Evolutionary conservation across 257 asterid genomes (phyloP).

Genomic region (Thymus mandschuricus): DNA sequence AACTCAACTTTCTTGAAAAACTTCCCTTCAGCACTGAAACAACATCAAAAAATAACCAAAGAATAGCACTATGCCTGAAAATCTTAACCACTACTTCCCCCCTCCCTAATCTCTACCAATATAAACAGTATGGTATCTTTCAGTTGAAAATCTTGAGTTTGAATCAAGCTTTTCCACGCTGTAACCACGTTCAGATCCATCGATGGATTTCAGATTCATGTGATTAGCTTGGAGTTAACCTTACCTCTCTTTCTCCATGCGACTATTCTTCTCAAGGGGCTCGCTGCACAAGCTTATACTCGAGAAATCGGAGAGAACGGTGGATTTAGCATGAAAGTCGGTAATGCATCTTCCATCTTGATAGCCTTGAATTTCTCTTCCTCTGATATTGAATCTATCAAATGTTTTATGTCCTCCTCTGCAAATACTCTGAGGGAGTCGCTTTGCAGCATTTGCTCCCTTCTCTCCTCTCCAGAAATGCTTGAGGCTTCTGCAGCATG

Average conservation of each 20-base stretch:
- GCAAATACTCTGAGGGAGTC: constrained; percentile 60
- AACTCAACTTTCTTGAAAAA: constrained; percentile 15
- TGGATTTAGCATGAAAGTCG: constrained; percentile 73
- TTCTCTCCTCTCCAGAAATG: constrained; percentile 47
- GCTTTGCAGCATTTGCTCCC: constrained; percentile 47
- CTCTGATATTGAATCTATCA: constrained; percentile 53
- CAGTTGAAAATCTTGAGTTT: not conserved
- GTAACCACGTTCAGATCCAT: not conserved
- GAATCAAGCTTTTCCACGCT: not conserved
- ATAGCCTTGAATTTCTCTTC: constrained; percentile 51
- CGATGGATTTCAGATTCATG: too few species aligned
- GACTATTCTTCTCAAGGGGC: not conserved
- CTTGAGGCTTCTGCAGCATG: constrained; percentile 67
- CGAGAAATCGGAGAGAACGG: constrained; percentile 92
- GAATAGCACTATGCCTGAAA: constrained; percentile 25
- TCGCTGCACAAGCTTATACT: constrained; percentile 44
- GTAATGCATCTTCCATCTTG: constrained; percentile 54
- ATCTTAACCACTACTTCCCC: constrained; percentile 5
- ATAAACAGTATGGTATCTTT: constrained; percentile 29
- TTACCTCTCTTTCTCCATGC: too few species aligned
- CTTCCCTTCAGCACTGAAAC: constrained; percentile 15
- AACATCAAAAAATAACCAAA: constrained; percentile 14
- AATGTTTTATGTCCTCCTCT: constrained; percentile 55
- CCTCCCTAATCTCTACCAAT: constrained; percentile 26
- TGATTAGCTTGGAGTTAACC: too few species aligned